Percentiles rank a stretch among this genome's conserved stretches.
phyloP scores from a whole-genome alignment of 2,329 filamentous ascomycete genomes.

The Neonectria hederae region DNA sequence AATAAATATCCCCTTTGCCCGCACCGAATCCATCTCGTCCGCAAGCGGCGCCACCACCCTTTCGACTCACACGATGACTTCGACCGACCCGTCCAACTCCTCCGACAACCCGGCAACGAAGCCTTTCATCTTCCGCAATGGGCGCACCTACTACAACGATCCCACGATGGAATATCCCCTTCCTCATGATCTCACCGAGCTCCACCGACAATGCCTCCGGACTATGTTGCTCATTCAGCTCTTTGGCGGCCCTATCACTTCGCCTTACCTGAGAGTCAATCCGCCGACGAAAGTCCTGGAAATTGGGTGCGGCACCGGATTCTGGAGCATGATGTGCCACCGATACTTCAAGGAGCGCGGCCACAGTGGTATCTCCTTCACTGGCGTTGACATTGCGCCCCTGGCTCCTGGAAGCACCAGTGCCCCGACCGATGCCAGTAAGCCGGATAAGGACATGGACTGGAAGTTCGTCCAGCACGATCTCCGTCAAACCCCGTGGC shows the following conservation, averaged over 20 bases:
- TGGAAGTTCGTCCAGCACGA: constrained; percentile 94
- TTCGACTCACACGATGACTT: constrained; percentile 58
- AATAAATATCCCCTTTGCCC: constrained; percentile 49
- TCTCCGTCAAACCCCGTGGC: constrained; percentile 77
- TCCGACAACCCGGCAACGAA: constrained; percentile 54
- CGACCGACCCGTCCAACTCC: constrained; percentile 57
- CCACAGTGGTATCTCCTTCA: constrained; percentile 76
- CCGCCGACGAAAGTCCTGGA: constrained; percentile 84
- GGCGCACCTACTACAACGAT: constrained; percentile 84
- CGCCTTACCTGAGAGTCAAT: constrained; percentile 70
- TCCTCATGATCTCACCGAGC: constrained; percentile 85
- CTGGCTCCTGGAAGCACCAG: constrained; percentile 61
- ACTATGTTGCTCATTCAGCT: constrained; percentile 84
- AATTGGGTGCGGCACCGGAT: constrained; percentile 85
- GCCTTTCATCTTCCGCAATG: constrained; percentile 78
- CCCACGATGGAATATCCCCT: constrained; percentile 79
- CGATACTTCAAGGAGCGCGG: constrained; percentile 78
- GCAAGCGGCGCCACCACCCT: constrained; percentile 55
- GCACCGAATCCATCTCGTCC: constrained; percentile 59
- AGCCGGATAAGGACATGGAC: constrained; percentile 76
- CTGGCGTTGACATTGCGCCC: constrained; percentile 83
- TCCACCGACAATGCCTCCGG: constrained; percentile 86
- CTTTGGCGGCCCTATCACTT: constrained; percentile 82
- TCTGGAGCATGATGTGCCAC: constrained; percentile 91
- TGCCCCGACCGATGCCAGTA: constrained; percentile 50